A percentile compares a stretch with the other conserved stretches of the same genome.
Conservation (phyloP, 306 rosid species). For the Herpetospermum pedunculosum region DNA sequence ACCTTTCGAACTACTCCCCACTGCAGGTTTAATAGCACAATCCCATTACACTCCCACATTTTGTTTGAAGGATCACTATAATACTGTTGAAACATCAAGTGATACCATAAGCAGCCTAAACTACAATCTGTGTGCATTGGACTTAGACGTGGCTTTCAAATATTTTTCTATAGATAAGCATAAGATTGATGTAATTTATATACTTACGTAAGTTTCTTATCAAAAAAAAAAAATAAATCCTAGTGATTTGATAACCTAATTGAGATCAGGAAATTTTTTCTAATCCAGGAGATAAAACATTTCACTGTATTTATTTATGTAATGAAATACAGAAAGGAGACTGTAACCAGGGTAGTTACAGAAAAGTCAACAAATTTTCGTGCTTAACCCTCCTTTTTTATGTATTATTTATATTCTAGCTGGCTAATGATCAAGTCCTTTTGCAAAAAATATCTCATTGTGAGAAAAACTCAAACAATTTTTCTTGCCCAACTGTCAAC, state of each 20-base stretch:
- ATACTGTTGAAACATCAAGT: background rate
- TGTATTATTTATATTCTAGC: background rate
- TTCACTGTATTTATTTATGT: background rate
- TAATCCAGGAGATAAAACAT: background rate
- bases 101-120: background rate
- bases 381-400: background rate
- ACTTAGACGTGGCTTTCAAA: background rate
- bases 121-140: background rate
- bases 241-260: background rate
- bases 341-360: background rate
- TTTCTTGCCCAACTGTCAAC: background rate
- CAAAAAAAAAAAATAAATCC: too few relatives aligned
- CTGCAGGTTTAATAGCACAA: background rate
- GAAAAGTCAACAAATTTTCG: background rate
- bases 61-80: background rate
- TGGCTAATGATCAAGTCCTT: background rate
- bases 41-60: background rate
- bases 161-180: background rate
- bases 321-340: background rate
- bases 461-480: background rate
- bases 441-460: background rate
- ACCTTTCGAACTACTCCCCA: background rate
- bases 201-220: too few relatives aligned
- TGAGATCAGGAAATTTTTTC: background rate
- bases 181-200: background rate